phyloP scores from a whole-genome alignment of 129 eudicot species.

The Kitagawia praeruptora region DNA sequence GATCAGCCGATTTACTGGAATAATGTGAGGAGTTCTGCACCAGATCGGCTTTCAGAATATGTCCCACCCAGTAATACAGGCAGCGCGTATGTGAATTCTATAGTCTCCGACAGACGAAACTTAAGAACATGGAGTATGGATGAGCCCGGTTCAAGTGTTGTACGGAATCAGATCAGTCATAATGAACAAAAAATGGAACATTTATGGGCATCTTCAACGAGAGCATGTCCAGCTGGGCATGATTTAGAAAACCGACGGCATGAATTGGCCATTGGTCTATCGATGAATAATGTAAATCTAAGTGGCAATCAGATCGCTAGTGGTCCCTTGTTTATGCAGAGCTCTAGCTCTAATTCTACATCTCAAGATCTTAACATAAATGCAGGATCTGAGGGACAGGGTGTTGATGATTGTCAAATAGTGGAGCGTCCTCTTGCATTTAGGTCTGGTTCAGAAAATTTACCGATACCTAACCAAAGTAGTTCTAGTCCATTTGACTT shows the following conservation, averaged over 20 bases:
- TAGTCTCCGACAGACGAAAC: constrained; percentile 30
- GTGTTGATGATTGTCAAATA: constrained; percentile 25
- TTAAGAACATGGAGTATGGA: constrained; percentile 50
- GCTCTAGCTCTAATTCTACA: constrained; percentile 20
- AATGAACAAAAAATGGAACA: constrained; percentile 30
- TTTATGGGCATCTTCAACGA: constrained; percentile 38
- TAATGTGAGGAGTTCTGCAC: constrained; percentile 32
- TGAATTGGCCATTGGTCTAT: constrained; percentile 31
- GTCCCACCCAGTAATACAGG: constrained; percentile 21
- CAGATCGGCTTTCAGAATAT: constrained; percentile 29
- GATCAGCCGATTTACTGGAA: constrained; percentile 61
- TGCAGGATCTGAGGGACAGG: constrained; percentile 28
- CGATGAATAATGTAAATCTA: constrained; percentile 33
- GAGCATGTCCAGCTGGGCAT: constrained; percentile 11
- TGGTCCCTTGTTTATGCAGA: constrained; percentile 29
- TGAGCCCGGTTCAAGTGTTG: constrained; percentile 49
- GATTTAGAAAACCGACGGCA: constrained; percentile 31
- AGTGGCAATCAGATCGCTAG: constrained; percentile 25
- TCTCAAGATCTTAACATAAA: constrained; percentile 36
- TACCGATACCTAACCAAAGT: constrained; percentile 19
- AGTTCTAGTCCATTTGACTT: constrained; percentile 39
- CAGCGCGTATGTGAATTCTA: constrained; percentile 18
- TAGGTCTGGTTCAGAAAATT: constrained; percentile 26
- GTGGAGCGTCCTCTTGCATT: constrained; percentile 24
- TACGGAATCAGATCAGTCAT: constrained; percentile 19